Conservation (phyloP, 371 early-diverging fungal genomes). For the Mortierella sp. region DNA sequence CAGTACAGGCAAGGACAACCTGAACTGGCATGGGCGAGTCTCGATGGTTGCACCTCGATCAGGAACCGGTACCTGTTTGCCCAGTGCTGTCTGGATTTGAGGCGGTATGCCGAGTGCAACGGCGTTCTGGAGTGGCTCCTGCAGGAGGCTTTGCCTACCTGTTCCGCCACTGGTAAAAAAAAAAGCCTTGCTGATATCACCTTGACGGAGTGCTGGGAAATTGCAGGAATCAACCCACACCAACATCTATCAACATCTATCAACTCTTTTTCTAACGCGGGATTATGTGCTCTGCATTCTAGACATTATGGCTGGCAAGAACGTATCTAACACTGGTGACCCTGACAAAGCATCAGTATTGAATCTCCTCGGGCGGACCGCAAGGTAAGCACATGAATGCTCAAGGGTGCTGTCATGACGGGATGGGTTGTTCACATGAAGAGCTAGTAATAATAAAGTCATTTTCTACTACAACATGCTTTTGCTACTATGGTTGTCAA, state of each 20-base stretch:
- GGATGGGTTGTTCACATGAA: background rate
- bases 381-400: conserved; percentile 28
- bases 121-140: conserved; percentile 50
- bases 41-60: conserved; percentile 30
- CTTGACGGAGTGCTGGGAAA: background rate
- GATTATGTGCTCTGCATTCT: background rate
- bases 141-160: conserved; percentile 25
- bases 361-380: conserved; percentile 63
- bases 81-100: conserved; percentile 59
- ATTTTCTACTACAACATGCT: background rate
- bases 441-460: conserved; percentile 10
- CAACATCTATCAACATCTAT: background rate
- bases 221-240: background rate
- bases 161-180: conserved; percentile 30
- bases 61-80: conserved; percentile 60
- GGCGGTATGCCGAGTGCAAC: conserved; percentile 59
- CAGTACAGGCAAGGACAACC: conserved; percentile 43
- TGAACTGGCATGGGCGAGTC: conserved; percentile 41
- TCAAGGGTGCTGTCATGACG: background rate
- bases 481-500: background rate
- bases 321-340: conserved; percentile 16
- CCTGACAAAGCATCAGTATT: conserved; percentile 59
- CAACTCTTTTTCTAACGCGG: conserved; percentile 7
- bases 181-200: background rate
- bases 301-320: conserved; percentile 27